These are phyloP conservation scores for Rossbeevera mucosa DNA, from an alignment of 768 basidiomycete genomes.

Conservation along the genomic window DNA sequence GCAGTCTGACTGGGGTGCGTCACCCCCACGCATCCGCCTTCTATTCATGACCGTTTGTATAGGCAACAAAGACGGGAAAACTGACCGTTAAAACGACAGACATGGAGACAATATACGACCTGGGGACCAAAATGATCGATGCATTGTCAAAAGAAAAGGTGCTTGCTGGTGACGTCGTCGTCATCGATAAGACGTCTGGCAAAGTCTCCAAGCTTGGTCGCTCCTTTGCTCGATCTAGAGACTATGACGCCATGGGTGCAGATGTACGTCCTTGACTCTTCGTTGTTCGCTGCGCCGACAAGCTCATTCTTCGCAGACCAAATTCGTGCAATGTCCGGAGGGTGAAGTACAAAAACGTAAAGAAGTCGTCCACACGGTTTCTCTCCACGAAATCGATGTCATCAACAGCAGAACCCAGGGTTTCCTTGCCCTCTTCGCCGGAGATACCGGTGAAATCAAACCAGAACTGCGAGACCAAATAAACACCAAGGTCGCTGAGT, in stretches of 20 bases:
- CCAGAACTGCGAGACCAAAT: conserved; percentile 95
- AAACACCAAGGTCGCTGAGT: conserved; percentile 93
- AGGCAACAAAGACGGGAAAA: conserved; percentile 98
- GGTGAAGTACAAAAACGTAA: conserved; percentile 97
- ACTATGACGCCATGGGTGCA: conserved; percentile 99
- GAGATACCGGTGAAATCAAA: conserved; percentile 99
- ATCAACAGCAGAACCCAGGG: conserved; percentile 99
- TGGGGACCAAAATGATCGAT: conserved; percentile 99
- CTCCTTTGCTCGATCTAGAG: conserved; percentile 93
- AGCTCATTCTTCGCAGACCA: conserved; percentile 57
- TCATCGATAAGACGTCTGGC: conserved; percentile 96
- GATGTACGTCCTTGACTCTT: conserved; percentile 58
- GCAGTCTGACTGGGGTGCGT: conserved; percentile 88
- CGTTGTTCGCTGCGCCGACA: not conserved
- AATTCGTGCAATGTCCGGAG: conserved; percentile 96
- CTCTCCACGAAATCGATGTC: conserved; percentile 97
- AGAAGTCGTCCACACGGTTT: conserved; percentile 96
- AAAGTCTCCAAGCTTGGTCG: conserved; percentile 95
- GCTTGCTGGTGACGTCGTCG: conserved; percentile 87
- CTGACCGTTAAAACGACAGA: conserved; percentile 97
- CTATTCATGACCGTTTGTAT: not conserved
- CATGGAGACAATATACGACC: conserved; percentile 99
- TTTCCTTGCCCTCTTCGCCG: conserved; percentile 90
- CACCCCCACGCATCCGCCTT: not conserved
- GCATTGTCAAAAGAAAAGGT: conserved; percentile 96